phyloP scores from a whole-genome alignment of 176 grass and related monocot species.

The Musa schizocarpa region DNA sequence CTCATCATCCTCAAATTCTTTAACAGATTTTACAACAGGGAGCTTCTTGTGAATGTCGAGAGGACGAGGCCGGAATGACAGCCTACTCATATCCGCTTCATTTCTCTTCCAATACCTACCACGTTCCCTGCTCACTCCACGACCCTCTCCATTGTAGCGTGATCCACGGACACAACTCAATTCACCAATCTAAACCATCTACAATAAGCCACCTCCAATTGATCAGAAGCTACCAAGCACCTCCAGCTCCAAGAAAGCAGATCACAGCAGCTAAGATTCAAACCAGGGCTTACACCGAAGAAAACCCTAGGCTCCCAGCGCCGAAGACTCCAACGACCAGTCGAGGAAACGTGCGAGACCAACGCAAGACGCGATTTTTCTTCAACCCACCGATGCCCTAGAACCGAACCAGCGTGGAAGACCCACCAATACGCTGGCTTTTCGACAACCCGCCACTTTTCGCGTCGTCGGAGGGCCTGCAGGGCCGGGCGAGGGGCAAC shows the following conservation, averaged over 20 bases:
- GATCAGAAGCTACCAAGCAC: neutral
- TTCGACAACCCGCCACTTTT: neutral
- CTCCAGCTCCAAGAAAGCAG: neutral
- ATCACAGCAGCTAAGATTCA: neutral
- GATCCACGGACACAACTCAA: no score
- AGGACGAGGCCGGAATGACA: constrained; percentile 86
- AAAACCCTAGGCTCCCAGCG: neutral
- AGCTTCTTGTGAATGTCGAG: constrained; percentile 99
- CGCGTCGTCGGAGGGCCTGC: neutral
- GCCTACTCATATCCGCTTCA: constrained; percentile 85
- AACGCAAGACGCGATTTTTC: constrained; percentile 1
- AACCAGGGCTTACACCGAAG: neutral
- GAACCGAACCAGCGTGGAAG: constrained; percentile 3
- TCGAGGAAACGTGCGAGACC: neutral
- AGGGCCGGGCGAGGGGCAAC: neutral
- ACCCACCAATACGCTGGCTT: neutral
- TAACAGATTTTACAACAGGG: constrained; percentile 69
- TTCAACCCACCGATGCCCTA: constrained; percentile 13
- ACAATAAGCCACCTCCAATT: neutral
- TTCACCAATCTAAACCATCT: constrained; percentile 1
- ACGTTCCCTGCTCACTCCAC: neutral
- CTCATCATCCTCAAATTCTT: constrained; percentile 94
- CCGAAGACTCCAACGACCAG: neutral
- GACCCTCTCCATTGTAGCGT: neutral
- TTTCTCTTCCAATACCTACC: constrained; percentile 29